Evolutionary conservation across 2,329 filamentous ascomycete species (phyloP), one percentile per base, ranked within the genome.

Genomic region (Penicillium sp.): DNA sequence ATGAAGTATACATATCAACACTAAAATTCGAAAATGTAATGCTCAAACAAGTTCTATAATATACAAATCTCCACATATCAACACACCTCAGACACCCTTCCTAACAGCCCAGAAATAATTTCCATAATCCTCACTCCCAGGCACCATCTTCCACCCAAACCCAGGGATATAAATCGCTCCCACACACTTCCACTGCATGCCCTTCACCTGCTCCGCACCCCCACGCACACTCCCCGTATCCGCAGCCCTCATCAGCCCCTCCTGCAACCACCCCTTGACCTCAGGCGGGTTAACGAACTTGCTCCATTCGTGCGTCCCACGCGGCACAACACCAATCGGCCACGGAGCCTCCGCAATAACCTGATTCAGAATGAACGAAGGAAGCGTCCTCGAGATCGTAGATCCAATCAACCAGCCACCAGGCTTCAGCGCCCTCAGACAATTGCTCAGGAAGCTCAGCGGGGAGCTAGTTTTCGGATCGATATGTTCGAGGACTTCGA

Each of bases 401-500:
- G 89, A 93, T 64, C 94, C 83, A 44, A 97, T 84, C 7, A 99
- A 78, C 94, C 93, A 99, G 0, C 94, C 94, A 1, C 94, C 94
- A 0, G 93, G 93, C 61, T 85, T 88, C 22, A 99, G 86, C 63
- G 95, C 91, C 22, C 65, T 67, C 2, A 76, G 66, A 53, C 72
- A 74, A 44, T 74, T 65, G 1, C 85, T 82, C 39, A 89, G 79
- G 57, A 91, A 87, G 2, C 81, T 79, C 47, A 86, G 80, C 4
- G 97, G 83, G 62, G 97, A 96, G 4, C 84, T 79, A 0, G 85
- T 83, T 0, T 91, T 91, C 21, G 85, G 79, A 52, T 88, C 86
- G 55, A 99, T 89, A 73, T 99, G 94, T 75, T 99, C 94, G 51
- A 99, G 83, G 4, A 99, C 94, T 75, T 99, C 94, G 73, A 97